Evolutionary conservation across 805 yeast genomes (phyloP), one percentile per base, ranked within the genome.

Genomic region (Ogataea degrootiae): DNA sequence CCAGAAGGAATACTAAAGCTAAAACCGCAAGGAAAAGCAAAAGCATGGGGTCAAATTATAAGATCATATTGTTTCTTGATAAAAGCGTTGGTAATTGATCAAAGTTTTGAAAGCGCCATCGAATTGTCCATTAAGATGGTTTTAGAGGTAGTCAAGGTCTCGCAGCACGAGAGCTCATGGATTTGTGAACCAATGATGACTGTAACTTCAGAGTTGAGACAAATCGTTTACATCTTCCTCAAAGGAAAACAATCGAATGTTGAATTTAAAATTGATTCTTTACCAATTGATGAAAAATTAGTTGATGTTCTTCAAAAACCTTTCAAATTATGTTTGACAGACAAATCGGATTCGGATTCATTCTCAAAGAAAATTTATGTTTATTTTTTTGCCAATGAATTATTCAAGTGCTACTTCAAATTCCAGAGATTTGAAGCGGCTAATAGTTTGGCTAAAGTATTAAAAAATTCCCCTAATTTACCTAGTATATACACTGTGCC

Each of bases 321-420:
- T 6, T 85, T 88, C 67, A 87, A 85, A 48, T 61, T 85, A 4
- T 87, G 96, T 52, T 70, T 90, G 39, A 87, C 86, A 52, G 97
- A 90, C 64, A 75, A 91, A 48, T 81, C 80, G 50, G 76, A 79
- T n/a, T 76, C 76, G 26, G 42, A 63, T 19, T 43, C 41, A 0
- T 56, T 57, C 14, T 78, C 84, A 50, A 85, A 86, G 59, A 74
- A 83, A 57, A 65, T 67, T 52, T 86, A 83, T 43, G 82, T 85
- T 17, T 87, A 83, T 65, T 82, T 77, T 64, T 84, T 88, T 61
- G 77, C 86, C 17, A 82, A 83, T 37, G 75, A 82, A 45, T 75
- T 89, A 48, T 80, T 88, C 63, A 79, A 79, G 55, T 73, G 85
- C 22, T 89, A 87, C 65, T 81, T 83, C 69, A 73, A 73, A 55